These are phyloP conservation scores for Tetrahymena borealis DNA, from an alignment of 73 alveolate species.

Conservation along the genomic window DNA sequence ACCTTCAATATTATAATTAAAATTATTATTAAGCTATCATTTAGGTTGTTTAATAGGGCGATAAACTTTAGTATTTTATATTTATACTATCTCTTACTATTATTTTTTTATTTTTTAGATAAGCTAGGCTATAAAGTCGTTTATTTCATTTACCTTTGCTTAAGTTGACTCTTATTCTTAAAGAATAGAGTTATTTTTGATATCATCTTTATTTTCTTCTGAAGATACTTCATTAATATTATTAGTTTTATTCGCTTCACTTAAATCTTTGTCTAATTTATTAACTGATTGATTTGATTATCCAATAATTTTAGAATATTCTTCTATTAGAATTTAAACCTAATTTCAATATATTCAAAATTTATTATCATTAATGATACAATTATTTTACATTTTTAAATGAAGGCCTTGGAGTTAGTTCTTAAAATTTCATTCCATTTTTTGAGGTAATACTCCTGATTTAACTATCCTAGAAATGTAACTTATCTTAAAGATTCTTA, in stretches of 20 bases:
- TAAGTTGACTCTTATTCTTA: not conserved
- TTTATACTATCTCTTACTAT: not conserved
- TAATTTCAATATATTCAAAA: not conserved
- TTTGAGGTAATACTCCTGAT: not conserved
- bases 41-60: not conserved
- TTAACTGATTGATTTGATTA: no score
- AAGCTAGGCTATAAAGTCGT: not conserved
- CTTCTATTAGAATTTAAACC: no score
- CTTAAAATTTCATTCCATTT: not conserved
- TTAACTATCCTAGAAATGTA: not conserved
- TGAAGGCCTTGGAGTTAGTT: not conserved
- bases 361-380: not conserved
- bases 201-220: no score
- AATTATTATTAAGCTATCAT: not conserved
- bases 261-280: no score
- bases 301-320: no score
- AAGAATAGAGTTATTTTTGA: no score
- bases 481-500: not conserved
- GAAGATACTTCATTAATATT: no score
- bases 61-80: not conserved
- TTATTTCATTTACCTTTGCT: not conserved
- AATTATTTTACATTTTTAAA: not conserved
- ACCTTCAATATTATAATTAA: no score
- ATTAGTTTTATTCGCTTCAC: no score
- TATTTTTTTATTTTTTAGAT: not conserved